Evolutionary conservation across 805 yeast genomes (phyloP), one percentile per base, ranked within the genome.

Genomic region (Pichia thaimueangensis): DNA sequence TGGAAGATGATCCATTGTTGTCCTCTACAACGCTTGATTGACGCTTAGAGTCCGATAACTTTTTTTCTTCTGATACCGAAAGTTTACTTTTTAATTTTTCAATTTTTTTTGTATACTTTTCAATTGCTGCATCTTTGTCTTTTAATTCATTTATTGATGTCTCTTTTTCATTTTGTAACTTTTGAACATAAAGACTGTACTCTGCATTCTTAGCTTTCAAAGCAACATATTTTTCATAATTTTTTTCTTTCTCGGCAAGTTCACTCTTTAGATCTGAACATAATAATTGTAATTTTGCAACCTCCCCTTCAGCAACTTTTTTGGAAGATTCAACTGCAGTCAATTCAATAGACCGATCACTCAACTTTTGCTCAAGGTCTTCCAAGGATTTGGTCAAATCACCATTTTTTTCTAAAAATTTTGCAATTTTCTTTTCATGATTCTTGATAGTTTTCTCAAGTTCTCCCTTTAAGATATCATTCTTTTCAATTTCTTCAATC

Each of bases 201-300:
- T 30, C 34, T 5, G 23, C 9, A 16, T 28, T 23, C 30, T 42
- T 42, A 4, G 31, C 4, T 28, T 37, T 37, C n/a, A 42, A 22
- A n/a, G 20, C n/a, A 12, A 15, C 20, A 30, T 43, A 43, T 30
- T 34, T 38, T 19, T 34, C 39, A 23, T 21, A 13, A 34, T 17
- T 1, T 22, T 34, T 38, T n/a, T 39, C 32, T 16, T 37, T 37
- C 8, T 32, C 45, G 8, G 27, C 21, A 21, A 25, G 28, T 24
- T 42, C 45, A 23, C 41, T 27, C 22, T 32, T 20, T 8, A 42
- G 23, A 27, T 42, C 45, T 22, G 45, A 37, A 22, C 39, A 37
- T 17, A 23, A 15, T 32, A 42, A 24, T 19, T 42, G 41, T 12
- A 42, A 22, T 12, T 23, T 42, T 11, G 45, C 41, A 3, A 42